Evolutionary conservation across 805 yeast genomes (phyloP), one percentile per base, ranked within the genome.

Genomic region (Cyberlindnera americana): DNA sequence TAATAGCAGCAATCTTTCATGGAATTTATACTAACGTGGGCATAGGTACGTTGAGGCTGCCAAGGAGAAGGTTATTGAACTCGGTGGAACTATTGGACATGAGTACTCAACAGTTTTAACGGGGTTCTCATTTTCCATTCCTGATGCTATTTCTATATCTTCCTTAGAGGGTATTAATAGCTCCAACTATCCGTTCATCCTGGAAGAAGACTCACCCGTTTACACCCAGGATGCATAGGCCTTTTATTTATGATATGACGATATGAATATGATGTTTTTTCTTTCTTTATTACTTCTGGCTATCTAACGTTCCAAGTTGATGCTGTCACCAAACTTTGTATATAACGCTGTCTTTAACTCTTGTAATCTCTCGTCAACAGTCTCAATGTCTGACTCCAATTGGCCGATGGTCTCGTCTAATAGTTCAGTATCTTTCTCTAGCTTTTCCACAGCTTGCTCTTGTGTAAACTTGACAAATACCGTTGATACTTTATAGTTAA

Each of bases 281-380:
- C 23, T 7, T 21, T 21, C 6, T 7, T 21, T 21, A 21, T 21
- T 7, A 21, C 23, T 21, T 7, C 10, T 7, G 10, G 10, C 23
- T 7, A 6, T 10, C 56, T 55, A 72, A 48, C 80, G 70, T 59
- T 91, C 99, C 34, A 91, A 66, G 59, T 90, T 90, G 57, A 91
- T 93, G 43, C 87, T 80, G 52, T 76, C 77, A 19, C 98, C 99
- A 57, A 91, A 93, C 60, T 85, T 88, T 14, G 86, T 87, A 56
- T 91, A 93, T 40, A 91, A 67, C n/a, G 69, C 71, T 24, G 75
- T 73, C 65, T 91, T 91, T 53, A 91, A 72, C 21, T 61, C 72
- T 9, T 62, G 60, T 61, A 91, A 67, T 43, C 74, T 65, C 4
- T 69, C 72, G 44, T 80, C 81, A 25, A 81, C 65, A 1, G 58